Base-by-base conservation (phyloP, 2,329 filamentous ascomycete species). In the Fusarium beomiforme region DNA sequence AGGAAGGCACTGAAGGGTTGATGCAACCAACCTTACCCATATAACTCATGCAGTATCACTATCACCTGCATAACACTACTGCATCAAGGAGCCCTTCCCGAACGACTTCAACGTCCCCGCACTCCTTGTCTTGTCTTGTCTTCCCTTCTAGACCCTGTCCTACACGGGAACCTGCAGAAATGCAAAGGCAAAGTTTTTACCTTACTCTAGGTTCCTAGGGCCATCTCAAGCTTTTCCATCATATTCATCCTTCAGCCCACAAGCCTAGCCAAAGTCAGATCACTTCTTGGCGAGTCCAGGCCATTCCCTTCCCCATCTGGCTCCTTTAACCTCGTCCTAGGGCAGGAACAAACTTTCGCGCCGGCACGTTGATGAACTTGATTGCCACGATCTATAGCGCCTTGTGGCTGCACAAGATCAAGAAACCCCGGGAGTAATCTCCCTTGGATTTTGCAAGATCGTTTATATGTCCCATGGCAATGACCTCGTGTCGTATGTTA, bases 151-250 rank as follows among this genome's bases (percentile, higher is more conserved):
- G 31, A 31, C 33, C 50, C 37, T 50, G 33, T 55, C 50, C 31
- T 44, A 36, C 34, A 56, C 69, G 69, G 69, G 69, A 70, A 72
- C 65, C 43, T 72, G 65, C 69, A 71, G 69, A 70, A 60, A 61
- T 23, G 53, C 17, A 59, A 51, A 68, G 33, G 42, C 47, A 56
- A 68, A 58, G 42, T 54, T 60, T 41, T 21, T 50, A 44, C 44
- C 47, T 51, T 51, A 39, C n/a, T 39, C 21, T 51, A 37, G 31
- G 47, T 57, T 46, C 26, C 42, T 26, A 37, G 60, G 53, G 31
- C 47, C 53, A 58, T 56, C 53, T 65, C 54, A 59, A 67, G 44
- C 67, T 64, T 64, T 71, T 42, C 36, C 17, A 34, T n/a, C 56
- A 46, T 56, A 56, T 59, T 41, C 53, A 43, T 62, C 69, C 65